A percentile compares a stretch with the other conserved stretches of the same genome.
Evolutionary conservation across 140 eudicot species (phyloP).

Genomic region (Cichorium intybus): DNA sequence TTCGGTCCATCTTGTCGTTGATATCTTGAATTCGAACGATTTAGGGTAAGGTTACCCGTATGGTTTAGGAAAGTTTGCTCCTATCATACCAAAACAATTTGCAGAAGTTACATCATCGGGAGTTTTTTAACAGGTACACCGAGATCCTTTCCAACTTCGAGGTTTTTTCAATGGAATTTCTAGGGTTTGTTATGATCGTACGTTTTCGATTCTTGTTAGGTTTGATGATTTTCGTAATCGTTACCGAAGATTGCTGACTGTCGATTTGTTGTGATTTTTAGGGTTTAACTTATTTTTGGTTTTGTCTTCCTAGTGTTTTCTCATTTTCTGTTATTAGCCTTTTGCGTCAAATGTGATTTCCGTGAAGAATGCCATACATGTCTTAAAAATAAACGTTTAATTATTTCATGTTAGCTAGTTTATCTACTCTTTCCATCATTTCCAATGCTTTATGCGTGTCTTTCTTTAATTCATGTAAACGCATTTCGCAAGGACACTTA

Average conservation of each 20-base stretch:
- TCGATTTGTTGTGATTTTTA: constrained; percentile 14
- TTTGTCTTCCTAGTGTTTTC: neutral
- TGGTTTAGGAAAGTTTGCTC: neutral
- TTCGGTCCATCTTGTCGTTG: neutral
- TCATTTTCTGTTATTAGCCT: neutral
- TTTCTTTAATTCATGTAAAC: neutral
- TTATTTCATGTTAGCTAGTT: constrained; percentile 1
- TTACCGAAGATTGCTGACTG: neutral
- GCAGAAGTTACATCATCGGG: constrained; percentile 1
- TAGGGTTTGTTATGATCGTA: neutral
- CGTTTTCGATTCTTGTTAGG: neutral
- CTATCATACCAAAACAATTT: constrained; percentile 1
- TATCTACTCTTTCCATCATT: neutral
- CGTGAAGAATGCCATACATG: neutral
- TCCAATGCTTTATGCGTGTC: neutral
- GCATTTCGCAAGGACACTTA: neutral
- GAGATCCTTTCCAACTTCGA: constrained; percentile 22
- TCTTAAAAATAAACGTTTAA: neutral
- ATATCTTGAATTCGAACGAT: constrained; percentile 8
- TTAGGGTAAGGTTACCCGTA: constrained; percentile 7
- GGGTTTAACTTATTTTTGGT: constrained; percentile 20
- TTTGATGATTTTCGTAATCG: neutral
- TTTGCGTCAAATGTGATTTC: neutral
- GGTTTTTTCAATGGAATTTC: neutral
- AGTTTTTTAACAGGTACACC: constrained; percentile 20